Evolutionary conservation across 1,139 yeast genomes (phyloP), one percentile per base, ranked within the genome.

Genomic region (Candida freyschussii): DNA sequence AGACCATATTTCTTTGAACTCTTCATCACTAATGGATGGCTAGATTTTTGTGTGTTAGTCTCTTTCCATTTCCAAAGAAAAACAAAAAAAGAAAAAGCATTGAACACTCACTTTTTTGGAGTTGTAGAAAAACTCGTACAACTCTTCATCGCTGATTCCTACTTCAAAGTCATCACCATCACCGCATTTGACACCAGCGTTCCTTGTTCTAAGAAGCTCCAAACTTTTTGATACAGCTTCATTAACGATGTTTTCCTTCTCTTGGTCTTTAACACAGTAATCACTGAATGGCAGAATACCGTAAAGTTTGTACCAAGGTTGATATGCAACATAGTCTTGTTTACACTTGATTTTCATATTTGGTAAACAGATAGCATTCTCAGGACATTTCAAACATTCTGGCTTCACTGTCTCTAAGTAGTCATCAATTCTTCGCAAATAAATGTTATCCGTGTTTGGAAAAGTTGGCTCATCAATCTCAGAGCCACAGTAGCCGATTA

Each of bases 1-100:
- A 19, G 56, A 55, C 96, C 96, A 89, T 41, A 86, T 67, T 38
- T 79, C 85, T 45, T 83, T 80, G 59, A 87, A 89, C 45, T 85
- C 94, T 28, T 76, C 79, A 32, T 65, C 71, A n/a, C 76, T 65
- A 24, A 84, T 69, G 43, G 73, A 67, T 9, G 79, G 68, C 20
- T n/a, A n/a, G n/a, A n/a, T n/a, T n/a, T n/a, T n/a, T n/a, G n/a
- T n/a, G n/a, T n/a, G n/a, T n/a, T n/a, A n/a, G n/a, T 37, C 13
- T 9, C 17, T 26, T 22, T 12, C 14, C 4, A 19, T 16, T 12
- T 16, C 7, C 17, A 3, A 9, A 8, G 13, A 12, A 7, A 10
- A 22, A 5, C 15, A 10, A 13, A 11, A 12, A n/a, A n/a, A n/a
- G n/a, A n/a, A n/a, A n/a, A n/a, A n/a, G n/a, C n/a, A n/a, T n/a